phyloP scores from a whole-genome alignment of 1,284 basidiomycete species.

The Cutaneotrichosporon cutaneum region DNA sequence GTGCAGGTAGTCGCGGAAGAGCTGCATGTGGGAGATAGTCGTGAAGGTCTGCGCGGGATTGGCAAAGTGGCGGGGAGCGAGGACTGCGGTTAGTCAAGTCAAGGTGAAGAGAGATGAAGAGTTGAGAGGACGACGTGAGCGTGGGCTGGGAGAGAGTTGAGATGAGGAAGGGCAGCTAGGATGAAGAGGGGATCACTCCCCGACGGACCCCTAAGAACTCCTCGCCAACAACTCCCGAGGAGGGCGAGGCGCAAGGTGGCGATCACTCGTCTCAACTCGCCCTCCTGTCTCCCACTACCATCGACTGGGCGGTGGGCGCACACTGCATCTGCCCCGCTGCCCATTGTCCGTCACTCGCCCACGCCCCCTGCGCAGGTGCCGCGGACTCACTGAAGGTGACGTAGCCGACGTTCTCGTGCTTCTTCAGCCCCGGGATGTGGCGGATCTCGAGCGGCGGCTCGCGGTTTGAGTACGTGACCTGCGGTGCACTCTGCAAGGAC shows the following conservation, averaged over 20 bases:
- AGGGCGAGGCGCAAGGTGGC: too few relatives aligned
- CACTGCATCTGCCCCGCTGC: too few relatives aligned
- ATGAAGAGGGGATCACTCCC: too few relatives aligned
- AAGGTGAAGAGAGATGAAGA: not conserved
- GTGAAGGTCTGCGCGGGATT: slow-evolving; percentile 69
- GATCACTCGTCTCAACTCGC: too few relatives aligned
- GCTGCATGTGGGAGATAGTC: slow-evolving; percentile 92
- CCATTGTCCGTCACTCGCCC: too few relatives aligned
- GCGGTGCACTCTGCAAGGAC: slow-evolving; percentile 92
- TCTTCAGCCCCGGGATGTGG: slow-evolving; percentile 74
- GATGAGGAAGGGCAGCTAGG: too few relatives aligned
- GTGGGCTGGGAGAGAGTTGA: not conserved
- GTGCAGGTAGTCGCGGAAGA: slow-evolving; percentile 97
- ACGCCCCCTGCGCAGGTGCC: not conserved
- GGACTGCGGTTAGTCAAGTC: slow-evolving; percentile 57
- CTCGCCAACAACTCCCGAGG: too few relatives aligned
- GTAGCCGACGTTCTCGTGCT: slow-evolving; percentile 90
- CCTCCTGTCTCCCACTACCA: too few relatives aligned
- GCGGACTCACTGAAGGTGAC: slow-evolving; percentile 75
- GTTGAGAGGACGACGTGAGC: not conserved
- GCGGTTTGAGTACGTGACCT: slow-evolving; percentile 94
- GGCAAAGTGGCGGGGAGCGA: slow-evolving; percentile 93
- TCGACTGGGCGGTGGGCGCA: too few relatives aligned
- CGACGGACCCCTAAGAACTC: too few relatives aligned
- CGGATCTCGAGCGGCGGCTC: slow-evolving; percentile 96